phyloP scores from a whole-genome alignment of 2,329 filamentous ascomycete species.

The Fusarium dimerum region DNA sequence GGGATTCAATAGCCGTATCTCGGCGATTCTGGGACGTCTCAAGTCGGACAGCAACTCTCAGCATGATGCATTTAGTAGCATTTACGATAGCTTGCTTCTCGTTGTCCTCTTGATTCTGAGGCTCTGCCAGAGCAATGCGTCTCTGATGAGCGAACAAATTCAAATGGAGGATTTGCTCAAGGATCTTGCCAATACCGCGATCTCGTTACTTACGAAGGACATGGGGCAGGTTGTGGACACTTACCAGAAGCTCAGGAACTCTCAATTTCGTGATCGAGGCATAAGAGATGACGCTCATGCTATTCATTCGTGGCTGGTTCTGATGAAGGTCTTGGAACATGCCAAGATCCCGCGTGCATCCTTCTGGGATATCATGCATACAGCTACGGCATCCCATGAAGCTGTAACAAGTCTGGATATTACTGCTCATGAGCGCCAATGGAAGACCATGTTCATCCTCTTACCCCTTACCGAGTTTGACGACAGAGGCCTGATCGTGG shows the following conservation, averaged over 20 bases:
- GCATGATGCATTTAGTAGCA: constrained; percentile 17
- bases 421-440: constrained; percentile 54
- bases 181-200: constrained; percentile 39
- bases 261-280: constrained; percentile 50
- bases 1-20: constrained; percentile 40
- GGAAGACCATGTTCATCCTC: constrained; percentile 61
- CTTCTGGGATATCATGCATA: constrained; percentile 62
- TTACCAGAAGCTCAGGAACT: constrained; percentile 50
- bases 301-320: constrained; percentile 58
- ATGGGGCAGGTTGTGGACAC: constrained; percentile 44
- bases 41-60: background rate
- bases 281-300: constrained; percentile 48
- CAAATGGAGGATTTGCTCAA: constrained; percentile 52
- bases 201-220: constrained; percentile 45
- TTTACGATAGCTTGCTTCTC: constrained; percentile 35
- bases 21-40: constrained; percentile 10
- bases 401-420: constrained; percentile 43
- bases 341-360: constrained; percentile 51
- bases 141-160: constrained; percentile 38
- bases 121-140: constrained; percentile 42
- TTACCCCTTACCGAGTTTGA: constrained; percentile 64
- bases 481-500: constrained; percentile 49
- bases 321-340: constrained; percentile 55
- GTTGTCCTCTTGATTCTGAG: constrained; percentile 40
- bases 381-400: constrained; percentile 40